Evolutionary conservation across 148 eudicot genomes (phyloP).

Genomic region (Drosera capensis): DNA sequence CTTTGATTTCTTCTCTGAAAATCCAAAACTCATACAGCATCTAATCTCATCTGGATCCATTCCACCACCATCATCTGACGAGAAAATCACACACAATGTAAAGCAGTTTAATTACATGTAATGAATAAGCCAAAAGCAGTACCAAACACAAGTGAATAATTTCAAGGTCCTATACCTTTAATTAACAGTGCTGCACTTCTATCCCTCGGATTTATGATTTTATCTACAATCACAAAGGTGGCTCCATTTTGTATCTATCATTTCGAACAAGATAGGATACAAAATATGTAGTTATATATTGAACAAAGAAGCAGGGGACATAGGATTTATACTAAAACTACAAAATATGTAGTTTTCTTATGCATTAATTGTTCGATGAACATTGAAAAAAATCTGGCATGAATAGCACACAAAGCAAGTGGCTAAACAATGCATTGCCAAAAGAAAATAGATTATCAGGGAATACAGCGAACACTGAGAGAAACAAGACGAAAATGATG

Average conservation of each 20-base stretch:
- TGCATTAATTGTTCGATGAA: too few relatives aligned
- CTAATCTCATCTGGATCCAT: constrained; percentile 85
- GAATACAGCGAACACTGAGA: background rate
- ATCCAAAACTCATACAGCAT: constrained; percentile 88
- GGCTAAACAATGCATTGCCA: too few relatives aligned
- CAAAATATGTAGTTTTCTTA: too few relatives aligned
- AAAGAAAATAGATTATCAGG: too few relatives aligned
- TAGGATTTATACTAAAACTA: too few relatives aligned
- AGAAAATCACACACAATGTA: background rate
- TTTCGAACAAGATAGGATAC: constrained; percentile 12
- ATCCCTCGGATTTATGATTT: constrained; percentile 62
- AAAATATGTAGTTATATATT: background rate
- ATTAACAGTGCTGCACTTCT: constrained; percentile 57
- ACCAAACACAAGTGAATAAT: background rate
- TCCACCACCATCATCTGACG: constrained; percentile 89
- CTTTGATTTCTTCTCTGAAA: constrained; percentile 73
- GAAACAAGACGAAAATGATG: background rate
- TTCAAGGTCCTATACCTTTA: constrained; percentile 49
- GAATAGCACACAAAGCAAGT: too few relatives aligned
- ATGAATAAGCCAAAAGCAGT: background rate
- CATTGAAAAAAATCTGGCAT: too few relatives aligned
- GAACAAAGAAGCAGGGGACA: background rate
- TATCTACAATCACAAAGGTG: constrained; percentile 60
- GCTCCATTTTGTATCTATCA: constrained; percentile 79
- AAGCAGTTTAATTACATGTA: background rate